Base-by-base conservation (phyloP, 2,329 filamentous ascomycete genomes). In the Colletotrichum paranaense region DNA sequence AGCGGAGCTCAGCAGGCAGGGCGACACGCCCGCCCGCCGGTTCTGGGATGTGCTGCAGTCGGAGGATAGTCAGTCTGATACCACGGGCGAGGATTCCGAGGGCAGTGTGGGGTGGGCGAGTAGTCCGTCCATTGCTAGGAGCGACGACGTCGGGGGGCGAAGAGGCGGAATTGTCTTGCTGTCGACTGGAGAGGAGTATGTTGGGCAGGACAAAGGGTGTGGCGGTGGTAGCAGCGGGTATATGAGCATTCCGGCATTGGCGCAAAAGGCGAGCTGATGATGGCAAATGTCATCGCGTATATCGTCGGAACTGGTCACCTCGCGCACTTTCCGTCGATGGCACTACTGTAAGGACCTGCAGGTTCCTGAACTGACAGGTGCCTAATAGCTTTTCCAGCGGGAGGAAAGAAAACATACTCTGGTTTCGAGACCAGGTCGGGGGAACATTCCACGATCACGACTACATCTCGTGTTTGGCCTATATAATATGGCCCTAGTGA, bases 21-120 rank as follows among this genome's bases (percentile, higher is more conserved):
- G 42, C 1, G 24, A 38, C 4, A 62, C 65, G 11, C 70, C 66
- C 1, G 70, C 71, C 7, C 62, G 66, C 14, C 62, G 55, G 24
- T 63, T 75, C 7, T 75, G 73, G 73, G 72, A 74, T 26, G 52
- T 42, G 16, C n/a, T 74, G 19, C 42, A 49, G 57, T 52, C 16
- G 19, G 53, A 72, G 19, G 72, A 74, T 9, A 63, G 38, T 14
- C 28, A 62, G 28, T 62, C 67, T 12, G 71, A 71, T 11, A 35
- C 19, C 35, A 58, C 28, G 12, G 46, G 56, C 7, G 67, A 62
- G 30, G 71, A 73, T 6, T 59, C 62, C 3, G 71, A 73, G 6
- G 67, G 66, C 2, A 73, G 60, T 60, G 35, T 49, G 1, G 49
- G 5, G 5, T 52, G 60, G 3, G 49, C 67, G 1, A 26, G 60